A percentile compares a stretch with the other conserved stretches of the same genome.
phyloP scores from a whole-genome alignment of 2,329 filamentous ascomycete species.

The Colletotrichum theobromicola region DNA sequence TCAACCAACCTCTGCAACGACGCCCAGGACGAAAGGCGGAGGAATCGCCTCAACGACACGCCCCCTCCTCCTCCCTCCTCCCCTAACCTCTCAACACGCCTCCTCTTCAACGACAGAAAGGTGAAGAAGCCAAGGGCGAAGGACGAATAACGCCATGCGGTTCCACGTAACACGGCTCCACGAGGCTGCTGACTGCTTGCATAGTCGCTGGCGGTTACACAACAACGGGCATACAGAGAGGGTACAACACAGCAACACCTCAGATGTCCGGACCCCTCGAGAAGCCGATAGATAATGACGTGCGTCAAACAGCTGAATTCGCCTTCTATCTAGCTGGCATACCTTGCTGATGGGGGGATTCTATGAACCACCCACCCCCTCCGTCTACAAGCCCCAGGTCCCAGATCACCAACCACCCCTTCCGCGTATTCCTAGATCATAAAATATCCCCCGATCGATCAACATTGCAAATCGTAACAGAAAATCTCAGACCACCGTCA shows the following conservation, averaged over 20 bases:
- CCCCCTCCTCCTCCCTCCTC: background rate
- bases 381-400: background rate
- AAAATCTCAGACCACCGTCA: background rate
- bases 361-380: background rate
- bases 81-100: background rate
- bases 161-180: background rate
- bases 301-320: background rate
- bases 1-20: background rate
- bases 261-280: fast-evolving
- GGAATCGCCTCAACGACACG: background rate
- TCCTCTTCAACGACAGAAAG: background rate
- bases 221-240: background rate
- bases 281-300: background rate
- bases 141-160: background rate
- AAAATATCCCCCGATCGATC: background rate
- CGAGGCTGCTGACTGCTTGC: background rate
- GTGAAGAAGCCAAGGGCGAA: no score
- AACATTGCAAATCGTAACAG: background rate
- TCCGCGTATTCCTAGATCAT: background rate
- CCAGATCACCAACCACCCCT: background rate
- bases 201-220: background rate
- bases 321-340: background rate
- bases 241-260: background rate
- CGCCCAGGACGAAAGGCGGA: background rate
- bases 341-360: background rate